phyloP scores from a whole-genome alignment of 331 rosid species.

The Spiraea crenata region DNA sequence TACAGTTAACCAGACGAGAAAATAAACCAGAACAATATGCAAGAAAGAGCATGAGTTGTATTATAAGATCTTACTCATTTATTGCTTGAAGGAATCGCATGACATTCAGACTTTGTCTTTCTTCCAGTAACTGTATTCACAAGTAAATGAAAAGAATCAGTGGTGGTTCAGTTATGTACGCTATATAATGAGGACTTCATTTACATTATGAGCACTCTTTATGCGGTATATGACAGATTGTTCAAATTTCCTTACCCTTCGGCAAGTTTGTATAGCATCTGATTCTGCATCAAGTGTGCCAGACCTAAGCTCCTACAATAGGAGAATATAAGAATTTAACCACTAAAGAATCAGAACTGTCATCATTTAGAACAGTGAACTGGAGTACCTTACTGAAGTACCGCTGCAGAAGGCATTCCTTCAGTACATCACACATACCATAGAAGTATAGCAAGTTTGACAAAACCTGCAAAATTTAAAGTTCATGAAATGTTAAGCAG shows the following conservation, averaged over 20 bases:
- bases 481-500: slow-evolving; percentile 11
- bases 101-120: slow-evolving; percentile 77
- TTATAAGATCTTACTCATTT: slow-evolving; percentile 50
- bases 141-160: slow-evolving; percentile 16
- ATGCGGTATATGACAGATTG: background rate
- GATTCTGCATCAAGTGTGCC: slow-evolving; percentile 57
- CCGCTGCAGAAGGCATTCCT: slow-evolving; percentile 86
- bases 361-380: slow-evolving; percentile 3
- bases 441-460: slow-evolving; percentile 69
- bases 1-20: background rate
- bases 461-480: slow-evolving; percentile 48
- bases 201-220: background rate
- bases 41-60: background rate
- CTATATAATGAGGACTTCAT: background rate
- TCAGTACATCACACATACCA: slow-evolving; percentile 72
- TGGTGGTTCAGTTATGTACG: background rate
- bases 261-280: slow-evolving; percentile 57
- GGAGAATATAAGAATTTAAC: slow-evolving; percentile 15
- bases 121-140: slow-evolving; percentile 67
- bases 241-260: slow-evolving; percentile 53
- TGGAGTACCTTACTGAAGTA: slow-evolving; percentile 71
- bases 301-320: slow-evolving; percentile 67
- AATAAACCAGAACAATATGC: background rate
- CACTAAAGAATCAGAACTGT: background rate
- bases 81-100: slow-evolving; percentile 81